Conservation (phyloP, 257 asterid species). For the Eustoma russellianum region DNA sequence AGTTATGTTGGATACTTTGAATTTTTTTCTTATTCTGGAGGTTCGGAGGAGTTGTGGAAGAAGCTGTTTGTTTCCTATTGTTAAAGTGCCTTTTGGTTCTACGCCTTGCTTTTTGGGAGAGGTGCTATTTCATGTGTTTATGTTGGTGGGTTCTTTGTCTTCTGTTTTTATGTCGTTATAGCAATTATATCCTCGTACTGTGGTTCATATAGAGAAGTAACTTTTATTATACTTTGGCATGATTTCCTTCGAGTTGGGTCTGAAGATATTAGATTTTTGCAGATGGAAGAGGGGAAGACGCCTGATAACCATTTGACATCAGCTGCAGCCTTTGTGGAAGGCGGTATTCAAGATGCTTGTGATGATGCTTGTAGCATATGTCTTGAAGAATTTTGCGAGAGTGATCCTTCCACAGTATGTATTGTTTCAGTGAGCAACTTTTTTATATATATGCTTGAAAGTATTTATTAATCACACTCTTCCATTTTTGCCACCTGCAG, state of each 20-base stretch:
- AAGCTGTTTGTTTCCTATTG: background rate
- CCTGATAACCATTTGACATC: conserved; percentile 65
- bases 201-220: too few species aligned
- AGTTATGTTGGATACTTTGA: background rate
- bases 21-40: background rate
- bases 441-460: too few species aligned
- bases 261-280: conserved; percentile 19
- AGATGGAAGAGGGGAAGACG: conserved; percentile 67
- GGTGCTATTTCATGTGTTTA: background rate
- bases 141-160: background rate
- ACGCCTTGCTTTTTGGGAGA: background rate
- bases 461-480: background rate
- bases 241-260: background rate
- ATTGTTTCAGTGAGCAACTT: conserved; percentile 2
- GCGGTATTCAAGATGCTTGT: conserved; percentile 87
- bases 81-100: background rate
- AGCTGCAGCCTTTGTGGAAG: conserved; percentile 91
- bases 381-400: conserved; percentile 73
- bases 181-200: too few species aligned
- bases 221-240: too few species aligned
- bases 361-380: conserved; percentile 96
- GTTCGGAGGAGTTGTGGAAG: background rate
- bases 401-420: conserved; percentile 70
- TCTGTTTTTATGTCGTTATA: background rate
- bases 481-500: conserved; percentile 26